Conservation (phyloP, 1,284 basidiomycete species). For the Fomitopsis pinicola region DNA sequence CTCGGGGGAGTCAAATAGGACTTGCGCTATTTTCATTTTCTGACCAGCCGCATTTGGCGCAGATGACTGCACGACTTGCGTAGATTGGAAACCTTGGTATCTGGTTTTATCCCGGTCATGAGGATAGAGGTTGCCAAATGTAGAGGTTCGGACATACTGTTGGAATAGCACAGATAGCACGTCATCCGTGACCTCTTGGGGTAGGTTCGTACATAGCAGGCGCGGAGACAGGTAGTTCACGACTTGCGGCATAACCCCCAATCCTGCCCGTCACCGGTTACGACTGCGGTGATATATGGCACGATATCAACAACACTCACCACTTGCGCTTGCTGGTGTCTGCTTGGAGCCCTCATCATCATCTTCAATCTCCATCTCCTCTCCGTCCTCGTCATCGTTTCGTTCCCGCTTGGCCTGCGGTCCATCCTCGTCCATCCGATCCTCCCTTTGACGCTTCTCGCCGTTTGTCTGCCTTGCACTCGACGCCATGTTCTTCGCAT, state of each 20-base stretch:
- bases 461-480: conserved; percentile 13
- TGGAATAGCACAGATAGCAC: conserved; percentile 82
- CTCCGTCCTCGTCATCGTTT: conserved; percentile 55
- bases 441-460: conserved; percentile 68
- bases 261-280: background rate
- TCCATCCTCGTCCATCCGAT: conserved; percentile 50
- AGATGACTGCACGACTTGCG: conserved; percentile 63
- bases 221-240: conserved; percentile 58
- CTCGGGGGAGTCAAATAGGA: conserved; percentile 67
- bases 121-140: background rate
- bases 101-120: conserved; percentile 30
- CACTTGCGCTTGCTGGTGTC: conserved; percentile 14
- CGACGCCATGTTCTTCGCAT: conserved; percentile 34
- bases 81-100: conserved; percentile 73
- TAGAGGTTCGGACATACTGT: conserved; percentile 53
- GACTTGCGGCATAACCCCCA: conserved; percentile 45
- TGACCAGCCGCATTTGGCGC: conserved; percentile 57
- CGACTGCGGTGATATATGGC: conserved; percentile 17
- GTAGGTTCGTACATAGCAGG: conserved; percentile 73
- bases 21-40: conserved; percentile 72
- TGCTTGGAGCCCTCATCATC: conserved; percentile 51
- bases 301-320: background rate
- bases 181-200: conserved; percentile 77
- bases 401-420: conserved; percentile 67
- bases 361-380: conserved; percentile 85